phyloP scores from a whole-genome alignment of 768 basidiomycete species.

The Hemileccinum impolitum region DNA sequence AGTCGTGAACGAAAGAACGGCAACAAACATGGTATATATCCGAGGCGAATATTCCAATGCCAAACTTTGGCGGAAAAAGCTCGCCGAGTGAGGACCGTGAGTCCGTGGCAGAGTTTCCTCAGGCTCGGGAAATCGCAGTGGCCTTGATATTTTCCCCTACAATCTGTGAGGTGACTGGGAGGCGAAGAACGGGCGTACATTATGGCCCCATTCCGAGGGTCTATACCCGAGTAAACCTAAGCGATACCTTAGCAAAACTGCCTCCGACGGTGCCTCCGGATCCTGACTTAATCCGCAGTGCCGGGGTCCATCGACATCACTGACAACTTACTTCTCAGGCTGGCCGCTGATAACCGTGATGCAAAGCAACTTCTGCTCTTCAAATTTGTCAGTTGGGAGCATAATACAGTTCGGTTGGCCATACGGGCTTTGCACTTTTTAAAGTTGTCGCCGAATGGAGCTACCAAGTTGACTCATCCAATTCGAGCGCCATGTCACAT shows the following conservation, averaged over 20 bases:
- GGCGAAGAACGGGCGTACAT: constrained; percentile 4
- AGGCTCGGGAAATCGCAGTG: not conserved
- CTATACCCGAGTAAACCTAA: constrained; percentile 6
- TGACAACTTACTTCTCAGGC: too few species aligned
- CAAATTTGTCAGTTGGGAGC: too few species aligned
- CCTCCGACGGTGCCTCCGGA: not conserved
- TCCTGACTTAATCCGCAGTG: not conserved
- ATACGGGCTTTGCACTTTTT: too few species aligned
- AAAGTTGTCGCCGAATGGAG: too few species aligned
- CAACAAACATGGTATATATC: not conserved
- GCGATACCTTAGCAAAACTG: not conserved
- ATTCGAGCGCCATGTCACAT: too few species aligned
- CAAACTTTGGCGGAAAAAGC: too few species aligned
- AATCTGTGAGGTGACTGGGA: not conserved
- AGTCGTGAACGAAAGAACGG: constrained; percentile 3
- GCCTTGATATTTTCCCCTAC: constrained; percentile 11
- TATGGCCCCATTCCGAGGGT: not conserved
- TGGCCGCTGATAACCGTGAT: too few species aligned
- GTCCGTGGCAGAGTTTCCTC: too few species aligned
- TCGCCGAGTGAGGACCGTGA: too few species aligned
- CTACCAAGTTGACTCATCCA: too few species aligned
- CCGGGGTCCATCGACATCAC: not conserved
- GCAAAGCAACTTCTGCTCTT: too few species aligned
- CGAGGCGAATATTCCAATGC: constrained; percentile 2
- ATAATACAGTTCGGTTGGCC: too few species aligned